These are phyloP conservation scores for Leccinum angustisporum DNA, from an alignment of 1,284 basidiomycete genomes.

Conservation along the genomic window DNA sequence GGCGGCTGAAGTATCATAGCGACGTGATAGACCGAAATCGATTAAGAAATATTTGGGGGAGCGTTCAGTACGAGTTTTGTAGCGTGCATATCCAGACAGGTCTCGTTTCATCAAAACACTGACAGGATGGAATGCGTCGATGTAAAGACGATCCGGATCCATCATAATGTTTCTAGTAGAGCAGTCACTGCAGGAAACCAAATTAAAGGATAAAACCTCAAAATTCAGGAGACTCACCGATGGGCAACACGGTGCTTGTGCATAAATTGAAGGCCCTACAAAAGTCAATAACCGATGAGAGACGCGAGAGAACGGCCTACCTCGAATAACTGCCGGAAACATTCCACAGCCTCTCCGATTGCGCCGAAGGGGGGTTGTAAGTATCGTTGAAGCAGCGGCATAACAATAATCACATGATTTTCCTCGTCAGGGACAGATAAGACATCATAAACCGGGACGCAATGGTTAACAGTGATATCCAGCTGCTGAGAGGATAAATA, in stretches of 20 bases:
- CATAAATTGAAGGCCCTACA: slow-evolving; percentile 25
- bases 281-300: no score
- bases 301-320: slow-evolving; percentile 17
- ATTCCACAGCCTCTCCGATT: slow-evolving; percentile 36
- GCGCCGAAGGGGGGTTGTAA: slow-evolving; percentile 28
- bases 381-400: slow-evolving; percentile 33
- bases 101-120: slow-evolving; percentile 18
- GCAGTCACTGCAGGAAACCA: slow-evolving; percentile 15
- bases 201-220: rapidly evolving
- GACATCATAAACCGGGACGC: slow-evolving; percentile 36
- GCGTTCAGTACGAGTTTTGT: slow-evolving; percentile 30
- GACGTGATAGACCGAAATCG: slow-evolving; percentile 40
- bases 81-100: slow-evolving; percentile 19
- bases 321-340: slow-evolving; percentile 38
- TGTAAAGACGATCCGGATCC: slow-evolving; percentile 30
- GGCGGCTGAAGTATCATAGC: slow-evolving; percentile 22
- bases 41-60: slow-evolving; percentile 38
- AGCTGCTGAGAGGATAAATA: slow-evolving; percentile 21
- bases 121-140: slow-evolving; percentile 29
- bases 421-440: slow-evolving; percentile 17
- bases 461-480: slow-evolving; percentile 32
- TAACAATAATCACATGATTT: slow-evolving; percentile 27
- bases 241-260: slow-evolving; percentile 25
- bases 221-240: background rate
- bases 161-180: slow-evolving; percentile 38